Percentiles rank a stretch among this genome's conserved stretches.
Conservation (phyloP, 1,284 basidiomycete genomes). For the Tilletia horrida region DNA sequence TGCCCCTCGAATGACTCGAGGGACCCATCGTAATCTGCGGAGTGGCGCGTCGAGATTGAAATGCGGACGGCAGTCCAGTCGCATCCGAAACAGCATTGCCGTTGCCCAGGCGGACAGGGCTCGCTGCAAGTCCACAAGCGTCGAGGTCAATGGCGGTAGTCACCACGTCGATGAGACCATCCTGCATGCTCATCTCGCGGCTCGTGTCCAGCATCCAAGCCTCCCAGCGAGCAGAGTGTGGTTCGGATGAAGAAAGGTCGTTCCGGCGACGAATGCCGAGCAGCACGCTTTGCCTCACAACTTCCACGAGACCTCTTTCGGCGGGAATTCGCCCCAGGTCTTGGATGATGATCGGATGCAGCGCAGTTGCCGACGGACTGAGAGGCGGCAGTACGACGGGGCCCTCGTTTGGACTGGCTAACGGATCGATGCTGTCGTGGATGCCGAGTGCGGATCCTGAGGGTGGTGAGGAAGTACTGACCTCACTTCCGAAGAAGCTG, state of each 20-base stretch:
- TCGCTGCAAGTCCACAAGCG: neutral
- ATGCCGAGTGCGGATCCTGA: slow-evolving; percentile 1
- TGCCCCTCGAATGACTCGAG: neutral
- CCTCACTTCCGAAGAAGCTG: slow-evolving; percentile 3
- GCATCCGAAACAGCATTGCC: too few species aligned
- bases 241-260: neutral
- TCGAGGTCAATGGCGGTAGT: neutral
- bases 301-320: slow-evolving; percentile 6
- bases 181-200: neutral
- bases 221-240: slow-evolving; percentile 2
- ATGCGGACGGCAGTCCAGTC: neutral
- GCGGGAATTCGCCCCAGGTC: slow-evolving; percentile 3
- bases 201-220: slow-evolving; percentile 10
- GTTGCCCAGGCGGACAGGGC: neutral
- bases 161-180: slow-evolving; percentile 2
- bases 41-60: neutral
- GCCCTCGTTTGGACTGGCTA: neutral
- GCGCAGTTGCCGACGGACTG: neutral
- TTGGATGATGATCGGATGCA: slow-evolving; percentile 7
- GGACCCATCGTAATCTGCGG: neutral
- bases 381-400: neutral
- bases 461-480: neutral
- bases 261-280: neutral
- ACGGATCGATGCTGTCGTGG: slow-evolving; percentile 10
- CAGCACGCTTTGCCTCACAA: slow-evolving; percentile 7